Percentiles rank a stretch among this genome's conserved stretches.
These are phyloP conservation scores for Aspergillus sergii DNA, from an alignment of 2,329 filamentous ascomycete genomes.

Conservation along the genomic window DNA sequence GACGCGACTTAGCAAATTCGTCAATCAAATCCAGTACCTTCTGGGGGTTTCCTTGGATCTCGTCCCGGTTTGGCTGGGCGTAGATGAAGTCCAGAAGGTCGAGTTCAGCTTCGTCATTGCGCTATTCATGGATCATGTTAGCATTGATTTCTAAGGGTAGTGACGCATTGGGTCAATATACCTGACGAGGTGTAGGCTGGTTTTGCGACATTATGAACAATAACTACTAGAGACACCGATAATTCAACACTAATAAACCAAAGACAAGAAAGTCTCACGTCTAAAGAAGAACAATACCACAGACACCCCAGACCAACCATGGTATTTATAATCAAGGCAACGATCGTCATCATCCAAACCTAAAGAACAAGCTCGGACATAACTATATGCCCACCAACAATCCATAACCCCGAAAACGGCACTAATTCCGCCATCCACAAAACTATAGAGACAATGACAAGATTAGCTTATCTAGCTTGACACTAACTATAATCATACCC, in stretches of 20 bases:
- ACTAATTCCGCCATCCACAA: neutral
- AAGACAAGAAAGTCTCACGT: neutral
- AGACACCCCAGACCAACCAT: neutral
- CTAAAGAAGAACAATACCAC: neutral
- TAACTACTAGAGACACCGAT: neutral
- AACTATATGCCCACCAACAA: neutral
- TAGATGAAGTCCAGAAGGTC: conserved; percentile 73
- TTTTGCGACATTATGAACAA: neutral
- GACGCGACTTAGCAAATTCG: conserved; percentile 67
- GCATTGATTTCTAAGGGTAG: neutral
- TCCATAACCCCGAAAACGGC: neutral
- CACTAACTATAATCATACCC: neutral
- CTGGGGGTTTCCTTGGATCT: conserved; percentile 65
- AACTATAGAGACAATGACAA: neutral
- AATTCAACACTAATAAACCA: neutral
- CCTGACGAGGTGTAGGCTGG: neutral
- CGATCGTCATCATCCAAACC: neutral
- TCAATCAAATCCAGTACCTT: conserved; percentile 71
- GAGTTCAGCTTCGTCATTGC: conserved; percentile 72
- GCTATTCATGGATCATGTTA: conserved; percentile 14
- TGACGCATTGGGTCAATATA: neutral
- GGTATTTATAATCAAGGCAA: neutral
- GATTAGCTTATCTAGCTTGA: neutral
- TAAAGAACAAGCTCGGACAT: neutral
- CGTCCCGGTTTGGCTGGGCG: conserved; percentile 60